Evolutionary conservation across 2,329 filamentous ascomycete genomes (phyloP).

Genomic region (Blastomyces silverae): DNA sequence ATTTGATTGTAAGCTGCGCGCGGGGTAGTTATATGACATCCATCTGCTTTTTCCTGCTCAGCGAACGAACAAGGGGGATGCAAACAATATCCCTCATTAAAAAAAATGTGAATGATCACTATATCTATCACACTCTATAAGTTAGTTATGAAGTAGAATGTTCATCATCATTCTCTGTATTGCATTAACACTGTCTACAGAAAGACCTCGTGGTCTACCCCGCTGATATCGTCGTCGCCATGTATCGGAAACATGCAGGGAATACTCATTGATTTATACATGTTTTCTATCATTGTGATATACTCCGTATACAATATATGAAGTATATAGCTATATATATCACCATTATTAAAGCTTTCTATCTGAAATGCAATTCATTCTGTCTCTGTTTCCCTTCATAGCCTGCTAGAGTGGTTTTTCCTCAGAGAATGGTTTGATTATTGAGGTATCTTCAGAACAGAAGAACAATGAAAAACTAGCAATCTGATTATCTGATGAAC

Average conservation of each 20-base stretch:
- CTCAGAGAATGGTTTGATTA: no score
- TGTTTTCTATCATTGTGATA: neutral
- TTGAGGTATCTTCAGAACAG: neutral
- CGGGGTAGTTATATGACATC: neutral
- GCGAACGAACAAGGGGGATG: neutral
- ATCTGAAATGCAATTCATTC: neutral
- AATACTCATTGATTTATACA: neutral
- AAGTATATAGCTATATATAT: no score
- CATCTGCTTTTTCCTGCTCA: neutral
- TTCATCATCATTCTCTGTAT: neutral
- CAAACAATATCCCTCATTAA: neutral
- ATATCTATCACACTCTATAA: neutral
- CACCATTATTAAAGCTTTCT: neutral
- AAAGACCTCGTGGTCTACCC: neutral
- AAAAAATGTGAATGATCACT: neutral
- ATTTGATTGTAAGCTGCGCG: neutral
- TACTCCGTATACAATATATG: no score
- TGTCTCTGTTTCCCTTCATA: neutral
- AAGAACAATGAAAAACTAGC: neutral
- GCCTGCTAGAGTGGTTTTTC: no score
- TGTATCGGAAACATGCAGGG: neutral
- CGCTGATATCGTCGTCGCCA: neutral
- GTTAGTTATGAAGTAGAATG: neutral
- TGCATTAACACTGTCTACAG: neutral
- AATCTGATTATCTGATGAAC: neutral